phyloP scores from a whole-genome alignment of 2,329 filamentous ascomycete genomes.

The Stagonosporopsis cucurbitacearum region DNA sequence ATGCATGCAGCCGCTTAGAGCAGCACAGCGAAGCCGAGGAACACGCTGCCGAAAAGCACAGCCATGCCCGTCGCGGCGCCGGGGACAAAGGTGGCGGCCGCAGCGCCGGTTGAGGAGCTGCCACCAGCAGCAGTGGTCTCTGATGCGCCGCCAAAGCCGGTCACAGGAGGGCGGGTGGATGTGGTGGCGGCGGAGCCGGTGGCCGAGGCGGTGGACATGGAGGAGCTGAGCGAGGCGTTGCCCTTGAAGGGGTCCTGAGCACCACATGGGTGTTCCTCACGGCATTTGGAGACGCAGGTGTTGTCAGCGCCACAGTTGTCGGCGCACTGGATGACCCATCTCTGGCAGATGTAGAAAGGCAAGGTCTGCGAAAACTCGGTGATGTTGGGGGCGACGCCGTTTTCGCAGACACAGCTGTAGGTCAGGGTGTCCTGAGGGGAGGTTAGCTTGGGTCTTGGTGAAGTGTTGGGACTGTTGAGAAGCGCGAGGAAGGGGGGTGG shows the following conservation, averaged over 20 bases:
- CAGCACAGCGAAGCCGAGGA: conserved; percentile 62
- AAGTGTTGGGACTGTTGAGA: conserved; percentile 13
- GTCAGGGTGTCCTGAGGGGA: conserved; percentile 56
- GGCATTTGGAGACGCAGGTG: conserved; percentile 54
- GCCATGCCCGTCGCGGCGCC: conserved; percentile 64
- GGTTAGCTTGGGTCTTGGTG: conserved; percentile 6
- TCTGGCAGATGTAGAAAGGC: conserved; percentile 76
- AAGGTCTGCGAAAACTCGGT: conserved; percentile 79
- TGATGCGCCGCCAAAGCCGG: conserved; percentile 38
- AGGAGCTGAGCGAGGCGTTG: conserved; percentile 61
- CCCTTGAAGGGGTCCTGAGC: conserved; percentile 67
- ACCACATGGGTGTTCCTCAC: conserved; percentile 72
- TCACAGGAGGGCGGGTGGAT: conserved; percentile 35
- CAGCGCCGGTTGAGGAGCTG: conserved; percentile 32
- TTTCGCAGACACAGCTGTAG: conserved; percentile 76
- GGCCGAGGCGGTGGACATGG: conserved; percentile 50
- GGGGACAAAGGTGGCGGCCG: conserved; percentile 56
- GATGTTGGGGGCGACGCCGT: conserved; percentile 71
- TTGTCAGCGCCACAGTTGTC: conserved; percentile 62
- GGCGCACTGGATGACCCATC: conserved; percentile 75
- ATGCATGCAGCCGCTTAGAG: conserved; percentile 39
- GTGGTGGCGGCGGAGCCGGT: conserved; percentile 39
- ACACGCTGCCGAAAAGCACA: conserved; percentile 60
- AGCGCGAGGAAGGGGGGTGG: neutral
- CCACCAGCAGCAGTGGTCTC: conserved; percentile 17